Percentiles rank a stretch among this genome's conserved stretches.
These are phyloP conservation scores for Raffaelea deltoideospora DNA, from an alignment of 2,329 filamentous ascomycete genomes.

Conservation along the genomic window DNA sequence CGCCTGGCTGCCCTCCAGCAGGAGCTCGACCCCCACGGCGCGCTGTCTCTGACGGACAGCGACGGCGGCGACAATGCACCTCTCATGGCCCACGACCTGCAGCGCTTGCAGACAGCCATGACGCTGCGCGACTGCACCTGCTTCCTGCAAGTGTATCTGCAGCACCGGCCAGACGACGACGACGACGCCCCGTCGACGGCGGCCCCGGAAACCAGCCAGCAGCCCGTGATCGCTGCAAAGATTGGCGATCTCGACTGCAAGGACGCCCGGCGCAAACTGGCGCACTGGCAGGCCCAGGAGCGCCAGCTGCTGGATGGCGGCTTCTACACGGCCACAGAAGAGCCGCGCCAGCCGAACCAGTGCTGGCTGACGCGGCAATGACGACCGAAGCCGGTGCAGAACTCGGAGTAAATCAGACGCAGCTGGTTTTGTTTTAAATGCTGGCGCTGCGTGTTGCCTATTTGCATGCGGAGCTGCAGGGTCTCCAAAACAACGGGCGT, in stretches of 20 bases:
- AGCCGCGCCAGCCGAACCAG: constrained; percentile 9
- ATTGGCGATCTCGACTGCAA: constrained; percentile 70
- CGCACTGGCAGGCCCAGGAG: constrained; percentile 55
- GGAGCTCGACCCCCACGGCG: constrained; percentile 14
- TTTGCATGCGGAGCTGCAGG: too few species aligned
- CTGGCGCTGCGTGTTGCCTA: too few species aligned
- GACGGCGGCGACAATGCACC: neutral
- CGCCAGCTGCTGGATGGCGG: constrained; percentile 46
- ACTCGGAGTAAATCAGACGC: too few species aligned
- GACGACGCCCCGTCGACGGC: constrained; percentile 30
- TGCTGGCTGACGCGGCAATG: too few species aligned
- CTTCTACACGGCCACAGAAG: constrained; percentile 38
- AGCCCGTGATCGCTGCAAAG: constrained; percentile 32
- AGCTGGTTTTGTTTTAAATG: too few species aligned
- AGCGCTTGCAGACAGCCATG: constrained; percentile 55
- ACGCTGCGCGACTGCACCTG: constrained; percentile 67
- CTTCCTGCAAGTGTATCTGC: constrained; percentile 41
- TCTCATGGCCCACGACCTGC: constrained; percentile 13
- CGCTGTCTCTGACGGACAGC: constrained; percentile 1
- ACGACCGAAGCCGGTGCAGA: too few species aligned
- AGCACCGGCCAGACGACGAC: constrained; percentile 21
- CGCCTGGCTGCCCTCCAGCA: constrained; percentile 24
- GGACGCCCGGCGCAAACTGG: constrained; percentile 47
- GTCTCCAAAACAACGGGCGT: too few species aligned
- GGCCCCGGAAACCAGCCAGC: neutral